Evolutionary conservation across 2,329 filamentous ascomycete genomes (phyloP).

Genomic region (Aspergillus luchuensis): DNA sequence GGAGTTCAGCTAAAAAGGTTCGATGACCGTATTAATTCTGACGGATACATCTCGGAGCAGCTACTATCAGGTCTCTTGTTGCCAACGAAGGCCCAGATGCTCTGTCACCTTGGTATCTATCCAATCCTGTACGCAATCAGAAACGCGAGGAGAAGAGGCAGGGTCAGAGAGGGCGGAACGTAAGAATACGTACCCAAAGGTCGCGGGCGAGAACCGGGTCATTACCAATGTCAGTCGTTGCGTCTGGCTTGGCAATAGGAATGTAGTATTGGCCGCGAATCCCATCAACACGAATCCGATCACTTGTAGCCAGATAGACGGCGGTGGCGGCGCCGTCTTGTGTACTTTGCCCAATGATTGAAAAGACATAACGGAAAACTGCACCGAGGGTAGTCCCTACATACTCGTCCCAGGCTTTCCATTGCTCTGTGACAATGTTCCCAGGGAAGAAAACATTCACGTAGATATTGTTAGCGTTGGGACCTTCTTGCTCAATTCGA

Average conservation of each 20-base stretch:
- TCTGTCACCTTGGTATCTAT: constrained; percentile 22
- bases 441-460: neutral
- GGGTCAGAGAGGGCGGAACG: neutral
- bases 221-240: constrained; percentile 28
- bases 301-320: constrained; percentile 1
- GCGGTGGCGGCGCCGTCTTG: neutral
- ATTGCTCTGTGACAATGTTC: neutral
- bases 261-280: constrained; percentile 41
- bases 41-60: neutral
- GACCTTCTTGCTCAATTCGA: neutral
- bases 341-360: neutral
- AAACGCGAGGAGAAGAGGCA: neutral
- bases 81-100: constrained; percentile 16
- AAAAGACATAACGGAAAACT: neutral
- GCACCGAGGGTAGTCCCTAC: neutral
- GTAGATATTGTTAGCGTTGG: neutral
- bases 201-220: constrained; percentile 23
- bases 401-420: neutral
- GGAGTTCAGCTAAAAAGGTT: neutral
- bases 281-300: constrained; percentile 15
- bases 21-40: neutral
- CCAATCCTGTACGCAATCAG: constrained; percentile 22
- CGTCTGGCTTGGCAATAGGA: constrained; percentile 35
- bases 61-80: neutral
- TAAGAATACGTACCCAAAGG: neutral